Base-by-base conservation (phyloP, 352 stramenopile genomes). In the Albugo laibachii region DNA sequence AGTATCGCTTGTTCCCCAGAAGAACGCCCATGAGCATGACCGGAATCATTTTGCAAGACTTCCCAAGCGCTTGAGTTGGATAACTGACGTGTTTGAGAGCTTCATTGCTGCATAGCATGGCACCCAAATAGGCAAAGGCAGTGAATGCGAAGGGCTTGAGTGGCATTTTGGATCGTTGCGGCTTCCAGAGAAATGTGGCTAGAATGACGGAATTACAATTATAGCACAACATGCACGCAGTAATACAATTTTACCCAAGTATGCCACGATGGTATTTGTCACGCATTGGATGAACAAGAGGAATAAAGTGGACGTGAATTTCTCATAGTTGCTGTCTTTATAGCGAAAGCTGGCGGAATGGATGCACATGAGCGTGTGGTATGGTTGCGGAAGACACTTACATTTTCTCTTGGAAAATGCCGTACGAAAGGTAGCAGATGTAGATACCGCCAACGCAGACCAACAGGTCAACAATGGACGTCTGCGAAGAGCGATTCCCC, bases 1-100 rank as follows among this genome's bases (percentile, higher is more conserved):
- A 80, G 61, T 95, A 95, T 43, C 86, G 83, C 53, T 94, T 94
- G 50, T 81, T 69, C n/a, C 81, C 76, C 50, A 95, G 87, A 56
- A 95, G 59, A 43, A 94, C 83, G 45, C 83, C 83, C 74, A 94
- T 93, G 57, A 95, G 56, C 83, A 95, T 95, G 42, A 98, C 94
- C 5, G 95, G 95, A 48, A 97, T 96, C 94, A 98, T 99, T 63
- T 99, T 99, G 61, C 93, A 97, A 58, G 76, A 96, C 65, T 99
- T 99, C 42, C 89, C 95, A 11, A 99, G 76, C n/a, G 93, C 95
- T 52, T 97, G 91, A 11, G 96, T 96, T 14, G 95, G 95, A 69
- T 97, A 99, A 54, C 72, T 93, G 56, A 99, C 77, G 65, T 95
- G 83, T 59, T 95, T 94, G 27, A 95, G 66, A 24, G 83, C 79